Percentiles rank a stretch among this genome's conserved stretches.
These are phyloP conservation scores for Suillus subluteus DNA, from an alignment of 768 basidiomycete species.

Conservation along the genomic window DNA sequence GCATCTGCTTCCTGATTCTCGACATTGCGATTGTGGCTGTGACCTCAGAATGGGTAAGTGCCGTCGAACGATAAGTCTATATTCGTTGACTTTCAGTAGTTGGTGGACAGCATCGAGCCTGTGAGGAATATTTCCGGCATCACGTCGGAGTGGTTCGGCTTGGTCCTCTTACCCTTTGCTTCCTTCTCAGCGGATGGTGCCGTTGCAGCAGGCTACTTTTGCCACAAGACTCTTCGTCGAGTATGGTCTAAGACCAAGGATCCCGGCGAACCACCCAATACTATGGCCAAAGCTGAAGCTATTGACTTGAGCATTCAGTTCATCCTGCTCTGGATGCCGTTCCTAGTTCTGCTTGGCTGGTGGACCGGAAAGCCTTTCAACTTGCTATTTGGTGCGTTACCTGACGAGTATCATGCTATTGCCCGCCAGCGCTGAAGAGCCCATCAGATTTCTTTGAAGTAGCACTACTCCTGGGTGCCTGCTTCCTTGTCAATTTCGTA, in stretches of 20 bases:
- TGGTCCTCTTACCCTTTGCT: slow-evolving; percentile 71
- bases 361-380: slow-evolving; percentile 61
- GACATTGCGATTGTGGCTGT: slow-evolving; percentile 65
- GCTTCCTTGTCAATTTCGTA: slow-evolving; percentile 80
- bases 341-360: slow-evolving; percentile 72
- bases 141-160: slow-evolving; percentile 65
- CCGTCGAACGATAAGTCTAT: background rate
- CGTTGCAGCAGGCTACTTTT: slow-evolving; percentile 61
- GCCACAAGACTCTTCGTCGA: background rate
- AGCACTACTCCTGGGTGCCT: slow-evolving; percentile 62
- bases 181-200: slow-evolving; percentile 76
- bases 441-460: slow-evolving; percentile 70
- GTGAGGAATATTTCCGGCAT: slow-evolving; percentile 50
- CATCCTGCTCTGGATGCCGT: slow-evolving; percentile 78
- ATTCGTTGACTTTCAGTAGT: slow-evolving; percentile 35
- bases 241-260: slow-evolving; percentile 21
- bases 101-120: slow-evolving; percentile 66
- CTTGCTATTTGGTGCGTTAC: slow-evolving; percentile 64
- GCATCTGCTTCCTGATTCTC: slow-evolving; percentile 52
- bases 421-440: background rate
- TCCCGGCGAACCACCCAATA: slow-evolving; percentile 45
- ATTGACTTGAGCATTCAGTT: slow-evolving; percentile 84
- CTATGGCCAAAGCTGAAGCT: slow-evolving; percentile 67
- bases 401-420: background rate
- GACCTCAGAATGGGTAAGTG: slow-evolving; percentile 71